These are phyloP conservation scores for Torrubiella hemipterigena DNA, from an alignment of 2,329 filamentous ascomycete species.

Conservation along the genomic window DNA sequence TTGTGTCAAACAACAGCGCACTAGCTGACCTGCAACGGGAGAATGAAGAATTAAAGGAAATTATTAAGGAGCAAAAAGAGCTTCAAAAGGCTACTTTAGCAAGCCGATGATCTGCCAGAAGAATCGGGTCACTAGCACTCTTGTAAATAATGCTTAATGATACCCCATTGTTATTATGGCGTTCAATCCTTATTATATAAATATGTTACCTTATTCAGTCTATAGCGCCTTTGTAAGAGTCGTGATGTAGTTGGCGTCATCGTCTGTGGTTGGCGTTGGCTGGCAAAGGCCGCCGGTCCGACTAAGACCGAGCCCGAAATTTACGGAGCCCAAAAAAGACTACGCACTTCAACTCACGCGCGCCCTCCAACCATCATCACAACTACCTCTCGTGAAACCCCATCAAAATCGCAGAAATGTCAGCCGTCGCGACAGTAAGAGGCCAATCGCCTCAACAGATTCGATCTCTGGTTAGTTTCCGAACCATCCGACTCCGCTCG, in stretches of 20 bases:
- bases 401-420: conserved; percentile 22
- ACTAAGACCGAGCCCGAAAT: conserved; percentile 7
- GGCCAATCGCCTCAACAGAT: conserved; percentile 46
- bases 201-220: too few relatives aligned
- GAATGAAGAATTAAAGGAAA: conserved; percentile 25
- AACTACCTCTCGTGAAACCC: too few relatives aligned
- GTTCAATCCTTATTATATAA: too few relatives aligned
- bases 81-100: conserved; percentile 18
- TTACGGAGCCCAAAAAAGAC: too few relatives aligned
- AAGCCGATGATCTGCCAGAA: conserved; percentile 2
- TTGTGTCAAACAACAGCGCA: neutral
- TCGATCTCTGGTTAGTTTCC: conserved; percentile 39
- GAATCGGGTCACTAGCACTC: too few relatives aligned
- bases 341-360: too few relatives aligned
- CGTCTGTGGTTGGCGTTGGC: too few relatives aligned
- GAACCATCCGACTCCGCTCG: neutral
- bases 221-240: too few relatives aligned
- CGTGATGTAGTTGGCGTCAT: too few relatives aligned
- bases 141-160: too few relatives aligned
- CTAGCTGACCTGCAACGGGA: conserved; percentile 11
- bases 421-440: conserved; percentile 25
- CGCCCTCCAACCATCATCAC: conserved; percentile 4
- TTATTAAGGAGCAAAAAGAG: conserved; percentile 24
- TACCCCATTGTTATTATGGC: too few relatives aligned
- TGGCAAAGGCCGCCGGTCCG: conserved; percentile 2